A percentile compares a stretch with the other conserved stretches of the same genome.
These are phyloP conservation scores for Lasiosphaeriaceae sp. DNA, from an alignment of 495 filamentous ascomycete species.

Conservation along the genomic window DNA sequence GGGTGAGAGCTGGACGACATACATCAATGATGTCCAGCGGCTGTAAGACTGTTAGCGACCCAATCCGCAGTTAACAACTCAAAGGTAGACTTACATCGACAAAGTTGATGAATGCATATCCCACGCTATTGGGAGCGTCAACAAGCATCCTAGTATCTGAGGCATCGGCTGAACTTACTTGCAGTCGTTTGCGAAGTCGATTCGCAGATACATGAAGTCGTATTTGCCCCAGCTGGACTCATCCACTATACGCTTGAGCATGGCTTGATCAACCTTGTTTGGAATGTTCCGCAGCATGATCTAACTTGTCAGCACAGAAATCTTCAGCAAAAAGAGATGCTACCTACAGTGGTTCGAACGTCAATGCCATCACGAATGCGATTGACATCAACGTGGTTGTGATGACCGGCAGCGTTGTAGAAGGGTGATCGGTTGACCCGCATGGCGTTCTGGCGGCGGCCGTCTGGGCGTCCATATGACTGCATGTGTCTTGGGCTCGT, in stretches of 20 bases:
- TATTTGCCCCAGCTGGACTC: conserved; percentile 74
- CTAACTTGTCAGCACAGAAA: conserved; percentile 39
- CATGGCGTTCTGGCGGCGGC: conserved; percentile 40
- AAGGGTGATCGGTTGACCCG: conserved; percentile 36
- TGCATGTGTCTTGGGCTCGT: conserved; percentile 29
- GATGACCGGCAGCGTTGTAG: conserved; percentile 45
- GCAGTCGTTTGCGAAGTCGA: conserved; percentile 86
- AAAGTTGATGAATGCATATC: conserved; percentile 98
- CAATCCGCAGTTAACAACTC: background rate
- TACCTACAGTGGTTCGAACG: conserved; percentile 67
- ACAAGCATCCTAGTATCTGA: conserved; percentile 4
- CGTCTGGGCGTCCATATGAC: conserved; percentile 22
- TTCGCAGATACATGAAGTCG: conserved; percentile 93
- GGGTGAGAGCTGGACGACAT: conserved; percentile 15
- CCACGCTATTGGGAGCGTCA: conserved; percentile 61
- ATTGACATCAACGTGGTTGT: conserved; percentile 64
- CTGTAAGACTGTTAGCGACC: conserved; percentile 40
- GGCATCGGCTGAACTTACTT: conserved; percentile 55
- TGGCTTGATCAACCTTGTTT: conserved; percentile 79
- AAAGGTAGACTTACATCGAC: conserved; percentile 60
- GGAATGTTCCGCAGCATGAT: conserved; percentile 97
- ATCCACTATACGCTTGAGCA: conserved; percentile 76
- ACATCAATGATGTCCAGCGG: conserved; percentile 71
- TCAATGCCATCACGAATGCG: conserved; percentile 64
- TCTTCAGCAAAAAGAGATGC: background rate